Evolutionary conservation across 257 asterid genomes (phyloP).

Genomic region (Nicotiana noctiflora): DNA sequence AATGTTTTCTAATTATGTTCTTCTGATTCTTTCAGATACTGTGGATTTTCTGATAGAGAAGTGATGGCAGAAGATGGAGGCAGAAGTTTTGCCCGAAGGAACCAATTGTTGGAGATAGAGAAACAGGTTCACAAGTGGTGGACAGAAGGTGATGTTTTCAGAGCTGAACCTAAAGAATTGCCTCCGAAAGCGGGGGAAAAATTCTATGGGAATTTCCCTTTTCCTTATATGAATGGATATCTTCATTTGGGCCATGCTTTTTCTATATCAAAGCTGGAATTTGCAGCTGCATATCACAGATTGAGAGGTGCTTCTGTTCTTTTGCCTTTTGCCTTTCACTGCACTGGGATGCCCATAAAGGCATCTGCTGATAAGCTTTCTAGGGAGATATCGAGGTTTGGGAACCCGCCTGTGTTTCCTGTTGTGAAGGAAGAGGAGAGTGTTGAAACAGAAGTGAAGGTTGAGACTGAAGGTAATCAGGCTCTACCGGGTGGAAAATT

Average conservation of each 20-base stretch:
- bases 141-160: constrained; percentile 63
- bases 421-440: constrained; percentile 49
- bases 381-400: constrained; percentile 63
- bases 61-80: constrained; percentile 63
- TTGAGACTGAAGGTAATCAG: constrained; percentile 45
- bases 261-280: constrained; percentile 81
- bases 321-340: constrained; percentile 83
- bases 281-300: constrained; percentile 87
- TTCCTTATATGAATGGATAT: constrained; percentile 90
- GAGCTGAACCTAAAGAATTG: constrained; percentile 55
- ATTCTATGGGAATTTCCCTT: constrained; percentile 86
- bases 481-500: constrained; percentile 56
- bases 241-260: constrained; percentile 92
- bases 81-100: constrained; percentile 61
- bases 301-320: constrained; percentile 83
- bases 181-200: constrained; percentile 70
- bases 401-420: constrained; percentile 82
- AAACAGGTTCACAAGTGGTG: constrained; percentile 59
- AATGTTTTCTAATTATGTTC: not conserved
- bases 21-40: constrained; percentile 23
- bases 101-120: constrained; percentile 52
- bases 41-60: constrained; percentile 29
- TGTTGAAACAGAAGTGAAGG: constrained; percentile 38
- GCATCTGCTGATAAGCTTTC: constrained; percentile 87
- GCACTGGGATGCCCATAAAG: constrained; percentile 97